Conservation (phyloP, 257 asterid genomes). For the Lycium barbarum region DNA sequence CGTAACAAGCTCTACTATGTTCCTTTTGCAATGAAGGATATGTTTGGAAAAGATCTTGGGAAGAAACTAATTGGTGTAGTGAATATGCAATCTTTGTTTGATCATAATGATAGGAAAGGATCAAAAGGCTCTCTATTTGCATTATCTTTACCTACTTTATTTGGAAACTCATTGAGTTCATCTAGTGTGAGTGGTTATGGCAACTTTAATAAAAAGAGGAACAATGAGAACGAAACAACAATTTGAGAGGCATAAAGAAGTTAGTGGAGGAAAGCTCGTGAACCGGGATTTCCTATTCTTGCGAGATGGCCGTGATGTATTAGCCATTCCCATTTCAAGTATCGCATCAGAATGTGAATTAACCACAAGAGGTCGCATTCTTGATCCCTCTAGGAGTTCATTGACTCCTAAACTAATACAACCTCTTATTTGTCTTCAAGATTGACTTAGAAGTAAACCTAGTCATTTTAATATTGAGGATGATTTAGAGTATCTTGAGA, state of each 20-base stretch:
- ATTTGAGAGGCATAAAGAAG: background rate
- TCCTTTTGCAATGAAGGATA: background rate
- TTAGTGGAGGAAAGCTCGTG: background rate
- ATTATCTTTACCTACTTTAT: background rate
- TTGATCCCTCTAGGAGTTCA: background rate
- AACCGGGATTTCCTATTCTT: background rate
- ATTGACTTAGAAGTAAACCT: background rate
- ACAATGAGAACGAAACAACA: background rate
- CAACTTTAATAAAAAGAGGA: background rate
- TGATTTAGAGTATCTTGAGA: background rate
- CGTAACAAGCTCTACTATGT: background rate
- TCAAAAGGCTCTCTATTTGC: no score
- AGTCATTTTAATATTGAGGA: background rate
- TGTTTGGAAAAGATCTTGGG: no score
- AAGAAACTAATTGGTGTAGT: background rate
- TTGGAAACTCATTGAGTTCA: background rate
- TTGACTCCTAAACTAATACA: background rate
- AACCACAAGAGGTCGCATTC: background rate
- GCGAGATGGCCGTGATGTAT: constrained; percentile 6
- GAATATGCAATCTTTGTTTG: background rate
- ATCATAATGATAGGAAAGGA: background rate
- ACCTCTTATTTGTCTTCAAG: background rate
- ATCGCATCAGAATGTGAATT: background rate
- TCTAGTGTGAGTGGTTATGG: no score
- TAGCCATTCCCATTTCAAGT: background rate